These are phyloP conservation scores for Penicillium aurantiogriseum DNA, from an alignment of 2,329 filamentous ascomycete species.

Conservation along the genomic window DNA sequence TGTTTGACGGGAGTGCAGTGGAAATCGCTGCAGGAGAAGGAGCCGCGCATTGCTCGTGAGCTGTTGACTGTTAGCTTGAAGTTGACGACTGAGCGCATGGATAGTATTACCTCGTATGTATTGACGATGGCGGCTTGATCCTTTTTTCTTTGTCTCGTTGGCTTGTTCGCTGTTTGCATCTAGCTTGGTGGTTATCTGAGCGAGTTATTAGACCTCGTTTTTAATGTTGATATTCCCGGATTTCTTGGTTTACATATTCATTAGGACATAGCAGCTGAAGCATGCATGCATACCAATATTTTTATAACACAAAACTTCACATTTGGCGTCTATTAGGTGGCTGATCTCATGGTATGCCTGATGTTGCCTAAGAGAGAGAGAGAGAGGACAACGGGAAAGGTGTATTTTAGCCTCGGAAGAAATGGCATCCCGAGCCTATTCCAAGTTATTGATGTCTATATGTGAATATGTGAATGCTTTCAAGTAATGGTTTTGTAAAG, in stretches of 20 bases:
- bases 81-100: conserved; percentile 91
- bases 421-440: no score
- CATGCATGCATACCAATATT: neutral
- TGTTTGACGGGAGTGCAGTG: conserved; percentile 70
- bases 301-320: neutral
- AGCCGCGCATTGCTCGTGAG: conserved; percentile 78
- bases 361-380: neutral
- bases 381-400: no score
- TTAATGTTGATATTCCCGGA: neutral
- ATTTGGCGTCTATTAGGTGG: neutral
- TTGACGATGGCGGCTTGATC: conserved; percentile 12
- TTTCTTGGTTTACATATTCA: neutral
- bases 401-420: no score
- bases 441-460: no score
- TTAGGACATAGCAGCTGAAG: neutral
- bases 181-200: conserved; percentile 7
- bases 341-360: neutral
- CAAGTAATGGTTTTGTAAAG: no score
- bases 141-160: neutral
- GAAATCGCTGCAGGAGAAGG: conserved; percentile 66
- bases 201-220: neutral
- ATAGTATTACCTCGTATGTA: conserved; percentile 60
- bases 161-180: neutral
- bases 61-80: conserved; percentile 84
- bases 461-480: no score